These are phyloP conservation scores for Coniophora puteana DNA, from an alignment of 1,284 basidiomycete species.

Conservation along the genomic window DNA sequence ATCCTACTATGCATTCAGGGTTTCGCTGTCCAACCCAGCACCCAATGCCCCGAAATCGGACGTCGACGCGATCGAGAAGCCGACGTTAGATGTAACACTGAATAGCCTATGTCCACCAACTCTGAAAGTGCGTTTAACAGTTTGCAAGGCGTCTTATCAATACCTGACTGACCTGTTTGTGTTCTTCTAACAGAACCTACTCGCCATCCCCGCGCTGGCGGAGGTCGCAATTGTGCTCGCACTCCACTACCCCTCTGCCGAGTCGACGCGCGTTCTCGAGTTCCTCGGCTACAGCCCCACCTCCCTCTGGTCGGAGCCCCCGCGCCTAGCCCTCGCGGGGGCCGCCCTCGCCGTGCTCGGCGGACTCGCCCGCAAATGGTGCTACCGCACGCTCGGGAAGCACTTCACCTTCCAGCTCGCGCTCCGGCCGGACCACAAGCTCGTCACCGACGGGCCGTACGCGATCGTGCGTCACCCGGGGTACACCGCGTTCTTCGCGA, in stretches of 20 bases:
- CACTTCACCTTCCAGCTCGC: constrained; percentile 38
- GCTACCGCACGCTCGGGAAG: constrained; percentile 26
- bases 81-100: no score
- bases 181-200: no score
- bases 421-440: constrained; percentile 29
- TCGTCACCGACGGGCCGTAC: constrained; percentile 35
- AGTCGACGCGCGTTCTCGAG: constrained; percentile 19
- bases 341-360: constrained; percentile 15
- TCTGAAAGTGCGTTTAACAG: no score
- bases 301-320: constrained; percentile 11
- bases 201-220: no score
- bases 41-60: no score
- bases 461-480: constrained; percentile 34
- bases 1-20: no score
- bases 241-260: constrained; percentile 10
- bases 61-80: no score
- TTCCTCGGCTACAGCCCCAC: constrained; percentile 13
- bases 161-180: no score
- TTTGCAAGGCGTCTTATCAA: no score
- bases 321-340: constrained; percentile 17
- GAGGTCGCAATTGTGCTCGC: constrained; percentile 20
- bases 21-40: no score
- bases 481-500: constrained; percentile 28
- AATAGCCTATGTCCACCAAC: no score
- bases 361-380: constrained; percentile 20